Conservation (phyloP, 345 rosid species). For the Citrus sinensis region DVS_A1.0 CM039168.1:26827501-26828000, state of each 20-base stretch:
- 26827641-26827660: conserved; percentile 44
- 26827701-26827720: neutral
- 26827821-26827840: neutral
- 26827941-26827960: neutral
- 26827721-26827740: neutral
- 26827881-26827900: neutral
- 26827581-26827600: conserved; percentile 64
- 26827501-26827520: conserved; percentile 2
- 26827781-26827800: neutral
- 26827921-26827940: neutral
- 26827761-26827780: neutral
- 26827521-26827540: conserved; percentile 35
- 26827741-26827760: neutral
- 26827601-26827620: conserved; percentile 84
- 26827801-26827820: neutral
- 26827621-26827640: conserved; percentile 90
- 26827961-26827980: neutral
- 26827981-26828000: neutral
- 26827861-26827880: neutral
- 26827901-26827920: neutral
- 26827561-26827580: conserved; percentile 93
- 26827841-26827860: neutral
- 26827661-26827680: neutral
- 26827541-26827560: conserved; percentile 77
- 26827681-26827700: no score